Evolutionary conservation across 176 grass and related monocot genomes (phyloP).

Genomic region (Ananas comosus): DNA sequence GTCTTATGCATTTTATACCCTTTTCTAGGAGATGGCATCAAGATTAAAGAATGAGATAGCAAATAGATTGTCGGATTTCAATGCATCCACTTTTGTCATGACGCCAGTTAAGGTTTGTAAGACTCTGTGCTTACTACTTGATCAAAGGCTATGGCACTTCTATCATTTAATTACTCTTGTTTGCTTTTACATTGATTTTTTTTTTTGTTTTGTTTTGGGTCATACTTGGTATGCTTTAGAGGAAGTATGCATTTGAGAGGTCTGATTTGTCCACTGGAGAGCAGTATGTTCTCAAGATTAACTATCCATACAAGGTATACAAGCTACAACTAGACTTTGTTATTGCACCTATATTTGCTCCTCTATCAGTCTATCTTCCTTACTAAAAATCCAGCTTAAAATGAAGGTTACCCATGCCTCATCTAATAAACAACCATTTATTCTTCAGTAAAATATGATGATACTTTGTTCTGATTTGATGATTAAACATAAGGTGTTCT

Average conservation of each 20-base stretch:
- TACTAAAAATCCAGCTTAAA: not conserved
- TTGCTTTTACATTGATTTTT: conserved; percentile 3
- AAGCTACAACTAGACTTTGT: conserved; percentile 2
- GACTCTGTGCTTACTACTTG: not conserved
- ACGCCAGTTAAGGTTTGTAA: conserved; percentile 76
- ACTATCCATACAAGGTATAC: conserved; percentile 81
- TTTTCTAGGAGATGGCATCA: conserved; percentile 66
- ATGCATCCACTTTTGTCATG: conserved; percentile 87
- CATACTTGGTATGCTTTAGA: conserved; percentile 37
- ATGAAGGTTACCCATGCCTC: no score
- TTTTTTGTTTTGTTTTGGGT: not conserved
- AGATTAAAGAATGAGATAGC: conserved; percentile 83
- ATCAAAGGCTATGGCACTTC: conserved; percentile 3
- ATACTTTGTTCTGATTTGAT: not conserved
- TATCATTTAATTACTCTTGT: not conserved
- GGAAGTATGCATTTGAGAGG: conserved; percentile 96
- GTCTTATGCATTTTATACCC: conserved; percentile 15
- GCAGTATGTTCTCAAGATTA: conserved; percentile 96
- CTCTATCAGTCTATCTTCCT: conserved; percentile 4
- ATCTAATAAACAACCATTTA: no score
- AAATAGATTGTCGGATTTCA: conserved; percentile 65
- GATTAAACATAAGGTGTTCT: not conserved
- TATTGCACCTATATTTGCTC: not conserved
- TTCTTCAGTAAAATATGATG: no score
- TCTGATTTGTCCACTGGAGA: conserved; percentile 69